A percentile compares a stretch with the other conserved stretches of the same genome.
These are phyloP conservation scores for Malania oleifera DNA, from an alignment of 164 flowering plant species.

Conservation along the genomic window DNA sequence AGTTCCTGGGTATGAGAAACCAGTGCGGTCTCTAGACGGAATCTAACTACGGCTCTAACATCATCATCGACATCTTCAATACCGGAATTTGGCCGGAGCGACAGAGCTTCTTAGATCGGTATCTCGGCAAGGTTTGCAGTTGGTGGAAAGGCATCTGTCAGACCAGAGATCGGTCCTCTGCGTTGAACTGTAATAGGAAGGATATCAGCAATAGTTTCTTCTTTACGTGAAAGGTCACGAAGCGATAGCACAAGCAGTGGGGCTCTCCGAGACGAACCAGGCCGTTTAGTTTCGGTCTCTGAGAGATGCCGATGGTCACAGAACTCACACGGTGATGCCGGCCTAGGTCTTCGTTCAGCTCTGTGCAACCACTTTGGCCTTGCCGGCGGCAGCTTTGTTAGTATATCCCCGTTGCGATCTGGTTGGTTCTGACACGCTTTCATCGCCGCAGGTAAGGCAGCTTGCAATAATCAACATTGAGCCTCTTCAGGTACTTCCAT, in stretches of 20 bases:
- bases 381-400: too few species aligned
- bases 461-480: too few species aligned
- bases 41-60: slow-evolving; percentile 87
- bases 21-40: slow-evolving; percentile 90
- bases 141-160: slow-evolving; percentile 80
- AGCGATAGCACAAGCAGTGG: slow-evolving; percentile 38
- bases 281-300: slow-evolving; percentile 73
- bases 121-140: slow-evolving; percentile 69
- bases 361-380: too few species aligned
- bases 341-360: too few species aligned
- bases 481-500: too few species aligned
- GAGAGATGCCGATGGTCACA: slow-evolving; percentile 93
- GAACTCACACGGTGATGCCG: slow-evolving; percentile 98
- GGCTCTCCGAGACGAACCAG: slow-evolving; percentile 33
- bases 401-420: too few species aligned
- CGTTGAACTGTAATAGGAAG: slow-evolving; percentile 60
- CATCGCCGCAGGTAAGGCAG: too few species aligned
- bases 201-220: slow-evolving; percentile 80
- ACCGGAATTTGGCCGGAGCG: slow-evolving; percentile 97
- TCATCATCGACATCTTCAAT: slow-evolving; percentile 79
- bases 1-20: slow-evolving; percentile 77
- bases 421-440: too few species aligned
- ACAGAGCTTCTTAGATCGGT: slow-evolving; percentile 70
- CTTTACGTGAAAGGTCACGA: slow-evolving; percentile 71
- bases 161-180: slow-evolving; percentile 41